Base-by-base conservation (phyloP, 345 rosid species). In the Hirschfeldia incana region DNA sequence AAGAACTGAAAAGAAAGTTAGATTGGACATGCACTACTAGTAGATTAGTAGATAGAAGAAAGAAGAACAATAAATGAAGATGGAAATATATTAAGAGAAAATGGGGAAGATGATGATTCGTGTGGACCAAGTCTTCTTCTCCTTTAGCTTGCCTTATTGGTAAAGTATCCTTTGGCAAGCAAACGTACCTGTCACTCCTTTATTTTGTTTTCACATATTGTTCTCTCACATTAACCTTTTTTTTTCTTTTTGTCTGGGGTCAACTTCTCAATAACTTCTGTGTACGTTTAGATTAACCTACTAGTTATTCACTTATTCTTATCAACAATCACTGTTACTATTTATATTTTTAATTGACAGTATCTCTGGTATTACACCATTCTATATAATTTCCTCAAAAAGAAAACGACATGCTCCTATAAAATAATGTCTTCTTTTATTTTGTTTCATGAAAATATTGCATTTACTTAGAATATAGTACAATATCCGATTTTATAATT, bases 121-220 rank as follows among this genome's bases (percentile, higher is more conserved):
- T 80, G 83, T 80, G 83, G 83, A 75, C 83, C 83, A 80, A 80
- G 79, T 63, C 68, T 75, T 32, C 46, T 29, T 6, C 46, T 28
- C 75, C 83, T 80, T 75, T 80, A 64, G 79, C 83, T 80, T 80
- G 83, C 83, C 83, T 80, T 80, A 75, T 75, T 75, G 83, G 83
- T 80, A 80, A 80, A 80, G 83, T 75, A 75, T 80, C 76, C 76
- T 75, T 42, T 5, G 34, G 58, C 80, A 80, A 80, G 67, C 73
- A 80, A 80, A 80, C 80, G 79, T 80, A 80, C 42, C 76, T 75
- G 42, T 75, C 83, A 75, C 83, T 80, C 73, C 44, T 80, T 70
- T 80, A 53, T 57, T 34, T 64, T 44, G 2, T 64, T 64, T 75
- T 55, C 28, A 42, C 68, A 34, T 66, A 67, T 66, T 39, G 0